phyloP scores from a whole-genome alignment of 2,329 filamentous ascomycete species.

The Onygenales sp. region DNA sequence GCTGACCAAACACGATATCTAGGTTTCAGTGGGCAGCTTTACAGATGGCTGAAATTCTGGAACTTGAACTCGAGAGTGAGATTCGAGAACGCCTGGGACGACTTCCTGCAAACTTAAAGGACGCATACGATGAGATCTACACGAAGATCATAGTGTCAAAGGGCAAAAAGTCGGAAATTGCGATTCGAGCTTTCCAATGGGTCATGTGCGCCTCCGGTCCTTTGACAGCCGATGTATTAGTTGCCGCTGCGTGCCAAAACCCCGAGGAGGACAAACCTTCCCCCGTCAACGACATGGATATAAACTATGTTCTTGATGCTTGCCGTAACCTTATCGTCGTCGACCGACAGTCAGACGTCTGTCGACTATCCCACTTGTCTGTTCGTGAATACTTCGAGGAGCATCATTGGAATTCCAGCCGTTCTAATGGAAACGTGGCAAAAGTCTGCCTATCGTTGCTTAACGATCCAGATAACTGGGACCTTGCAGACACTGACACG shows the following conservation, averaged over 20 bases:
- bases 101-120: slow-evolving; percentile 19
- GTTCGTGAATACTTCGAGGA: slow-evolving; percentile 20
- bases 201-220: slow-evolving; percentile 15
- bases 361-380: slow-evolving; percentile 18
- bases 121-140: slow-evolving; percentile 22
- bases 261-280: slow-evolving; percentile 5
- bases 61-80: slow-evolving; percentile 11
- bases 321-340: slow-evolving; percentile 18
- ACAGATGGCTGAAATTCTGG: slow-evolving; percentile 20
- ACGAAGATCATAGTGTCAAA: slow-evolving; percentile 9
- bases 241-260: slow-evolving; percentile 12
- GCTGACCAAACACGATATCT: not conserved
- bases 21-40: slow-evolving; percentile 27
- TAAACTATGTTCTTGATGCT: slow-evolving; percentile 11
- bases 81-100: slow-evolving; percentile 19
- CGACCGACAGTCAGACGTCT: slow-evolving; percentile 9
- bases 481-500: not conserved
- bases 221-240: slow-evolving; percentile 7
- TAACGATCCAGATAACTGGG: not conserved
- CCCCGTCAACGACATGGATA: slow-evolving; percentile 6
- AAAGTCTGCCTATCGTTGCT: slow-evolving; percentile 1
- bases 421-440: not conserved
- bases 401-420: slow-evolving; percentile 3
- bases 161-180: slow-evolving; percentile 9
- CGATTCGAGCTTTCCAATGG: slow-evolving; percentile 17